Percentiles rank a stretch among this genome's conserved stretches.
These are phyloP conservation scores for Cladosporium colombiae DNA, from an alignment of 2,329 filamentous ascomycete genomes.

Conservation along the genomic window DNA sequence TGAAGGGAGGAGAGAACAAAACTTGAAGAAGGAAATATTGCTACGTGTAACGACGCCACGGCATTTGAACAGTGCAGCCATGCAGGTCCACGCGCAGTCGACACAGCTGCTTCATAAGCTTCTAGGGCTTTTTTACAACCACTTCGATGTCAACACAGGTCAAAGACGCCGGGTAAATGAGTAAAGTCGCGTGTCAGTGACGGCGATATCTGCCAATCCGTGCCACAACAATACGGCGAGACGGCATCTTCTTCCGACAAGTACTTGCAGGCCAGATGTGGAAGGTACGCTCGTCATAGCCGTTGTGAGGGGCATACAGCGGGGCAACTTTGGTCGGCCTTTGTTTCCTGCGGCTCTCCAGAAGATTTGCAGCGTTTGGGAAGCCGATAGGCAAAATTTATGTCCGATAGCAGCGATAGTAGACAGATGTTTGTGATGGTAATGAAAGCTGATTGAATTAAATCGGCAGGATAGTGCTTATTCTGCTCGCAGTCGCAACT, in stretches of 20 bases:
- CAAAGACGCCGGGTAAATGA: background rate
- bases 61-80: conserved; percentile 13
- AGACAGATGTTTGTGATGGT: background rate
- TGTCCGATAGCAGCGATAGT: background rate
- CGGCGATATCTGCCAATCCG: background rate
- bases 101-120: background rate
- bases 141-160: background rate
- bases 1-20: background rate
- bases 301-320: conserved; percentile 4
- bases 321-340: conserved; percentile 7
- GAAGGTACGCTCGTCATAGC: background rate
- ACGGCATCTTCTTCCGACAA: conserved; percentile 5
- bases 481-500: background rate
- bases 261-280: background rate
- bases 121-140: background rate
- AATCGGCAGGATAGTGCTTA: background rate
- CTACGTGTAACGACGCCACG: conserved; percentile 12
- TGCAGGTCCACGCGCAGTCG: conserved; percentile 17
- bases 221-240: background rate
- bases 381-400: background rate
- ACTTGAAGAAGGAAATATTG: background rate
- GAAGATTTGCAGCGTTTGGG: background rate
- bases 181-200: background rate
- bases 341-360: background rate
- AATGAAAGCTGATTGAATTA: background rate